Conservation (phyloP, 139 green algal genomes). For the Auxenochlorella pyrenoidosa region DNA sequence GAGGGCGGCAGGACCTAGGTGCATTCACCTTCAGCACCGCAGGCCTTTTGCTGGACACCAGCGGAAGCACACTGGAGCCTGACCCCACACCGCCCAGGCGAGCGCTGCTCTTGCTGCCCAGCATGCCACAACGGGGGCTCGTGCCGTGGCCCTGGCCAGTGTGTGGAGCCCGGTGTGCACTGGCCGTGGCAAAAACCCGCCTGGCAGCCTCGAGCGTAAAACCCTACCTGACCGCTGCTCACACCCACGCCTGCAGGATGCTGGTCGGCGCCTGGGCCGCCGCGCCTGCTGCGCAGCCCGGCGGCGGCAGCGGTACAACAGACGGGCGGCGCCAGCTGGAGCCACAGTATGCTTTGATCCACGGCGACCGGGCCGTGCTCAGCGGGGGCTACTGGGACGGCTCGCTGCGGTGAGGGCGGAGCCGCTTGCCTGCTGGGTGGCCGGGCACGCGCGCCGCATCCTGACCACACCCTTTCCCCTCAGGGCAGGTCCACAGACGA, state of each 20-base stretch:
- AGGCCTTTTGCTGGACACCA: slow-evolving; percentile 30
- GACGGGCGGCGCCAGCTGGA: neutral
- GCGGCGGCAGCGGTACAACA: neutral
- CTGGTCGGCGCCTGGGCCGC: slow-evolving; percentile 49
- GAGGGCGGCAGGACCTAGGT: neutral
- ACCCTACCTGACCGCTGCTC: neutral
- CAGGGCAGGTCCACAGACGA: no score
- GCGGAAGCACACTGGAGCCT: slow-evolving; percentile 40
- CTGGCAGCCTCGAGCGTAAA: no score
- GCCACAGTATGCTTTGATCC: slow-evolving; percentile 53
- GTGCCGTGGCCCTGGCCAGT: no score
- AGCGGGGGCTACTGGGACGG: slow-evolving; percentile 70
- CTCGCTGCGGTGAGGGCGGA: slow-evolving; percentile 31
- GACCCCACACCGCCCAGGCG: slow-evolving; percentile 42
- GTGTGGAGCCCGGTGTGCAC: no score
- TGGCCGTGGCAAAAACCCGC: no score
- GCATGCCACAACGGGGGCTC: no score
- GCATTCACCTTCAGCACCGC: slow-evolving; percentile 54
- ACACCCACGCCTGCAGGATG: slow-evolving; percentile 13
- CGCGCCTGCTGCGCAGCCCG: slow-evolving; percentile 4
- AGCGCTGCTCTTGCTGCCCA: no score
- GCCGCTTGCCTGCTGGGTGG: neutral
- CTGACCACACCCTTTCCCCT: slow-evolving; percentile 13
- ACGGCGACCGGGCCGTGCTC: slow-evolving; percentile 41
- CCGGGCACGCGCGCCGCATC: no score